phyloP scores from a whole-genome alignment of 202 grass and related monocot species.

The Schoenoplectus tabernaemontani region DNA sequence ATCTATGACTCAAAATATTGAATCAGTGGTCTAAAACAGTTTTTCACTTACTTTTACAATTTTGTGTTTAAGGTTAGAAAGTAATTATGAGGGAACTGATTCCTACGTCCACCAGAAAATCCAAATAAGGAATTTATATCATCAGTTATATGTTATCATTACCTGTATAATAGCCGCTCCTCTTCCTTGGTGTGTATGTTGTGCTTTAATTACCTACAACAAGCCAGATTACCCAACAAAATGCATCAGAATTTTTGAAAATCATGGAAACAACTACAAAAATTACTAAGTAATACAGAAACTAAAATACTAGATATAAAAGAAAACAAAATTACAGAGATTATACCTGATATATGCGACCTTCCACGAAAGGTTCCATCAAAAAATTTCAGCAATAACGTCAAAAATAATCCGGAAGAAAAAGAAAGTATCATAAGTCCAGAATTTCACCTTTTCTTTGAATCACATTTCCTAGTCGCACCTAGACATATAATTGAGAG shows the following conservation, averaged over 20 bases:
- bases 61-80: not conserved
- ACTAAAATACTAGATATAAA: not conserved
- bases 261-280: not conserved
- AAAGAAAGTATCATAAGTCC: conserved; percentile 27
- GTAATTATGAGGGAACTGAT: not conserved
- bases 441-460: conserved; percentile 77
- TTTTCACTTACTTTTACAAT: not conserved
- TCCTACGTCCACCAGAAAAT: not conserved
- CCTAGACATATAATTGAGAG: conserved; percentile 39
- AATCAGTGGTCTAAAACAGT: not conserved
- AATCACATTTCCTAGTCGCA: conserved; percentile 95
- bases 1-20: conserved; percentile 31
- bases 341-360: conserved; percentile 84
- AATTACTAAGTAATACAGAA: not conserved
- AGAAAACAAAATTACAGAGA: not conserved
- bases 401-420: conserved; percentile 20
- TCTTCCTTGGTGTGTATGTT: conserved; percentile 90
- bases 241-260: conserved; percentile 5
- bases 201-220: conserved; percentile 79
- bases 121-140: not conserved
- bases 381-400: conserved; percentile 26
- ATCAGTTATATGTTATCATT: not conserved
- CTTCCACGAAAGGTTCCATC: conserved; percentile 42
- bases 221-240: conserved; percentile 20
- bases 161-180: conserved; percentile 97